Conservation (phyloP, 2,329 filamentous ascomycete species). For the Pseudogymnoascus sp. region DNA sequence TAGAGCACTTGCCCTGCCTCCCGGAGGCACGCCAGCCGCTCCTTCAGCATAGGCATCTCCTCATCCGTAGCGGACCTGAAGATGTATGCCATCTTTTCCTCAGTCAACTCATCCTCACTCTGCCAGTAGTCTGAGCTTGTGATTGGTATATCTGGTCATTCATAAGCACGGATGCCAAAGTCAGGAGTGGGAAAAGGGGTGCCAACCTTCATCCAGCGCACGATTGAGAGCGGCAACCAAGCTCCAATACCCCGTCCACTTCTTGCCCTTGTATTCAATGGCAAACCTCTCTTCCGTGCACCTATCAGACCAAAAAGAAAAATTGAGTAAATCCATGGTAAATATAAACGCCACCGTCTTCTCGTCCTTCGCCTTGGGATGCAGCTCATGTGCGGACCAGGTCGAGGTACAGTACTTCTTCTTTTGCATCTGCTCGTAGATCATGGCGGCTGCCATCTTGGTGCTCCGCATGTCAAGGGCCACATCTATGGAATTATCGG, state of each 20-base stretch:
- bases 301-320: conserved; percentile 84
- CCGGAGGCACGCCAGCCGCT: conserved; percentile 69
- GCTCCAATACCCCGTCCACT: conserved; percentile 94
- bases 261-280: conserved; percentile 70
- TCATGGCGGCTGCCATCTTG: conserved; percentile 70
- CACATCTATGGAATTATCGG: conserved; percentile 88
- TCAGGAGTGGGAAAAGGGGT: conserved; percentile 9
- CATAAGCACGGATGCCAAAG: conserved; percentile 13
- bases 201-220: conserved; percentile 74
- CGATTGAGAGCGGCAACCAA: conserved; percentile 79
- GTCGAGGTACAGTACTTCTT: conserved; percentile 75
- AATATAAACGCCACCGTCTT: conserved; percentile 86
- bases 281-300: conserved; percentile 64
- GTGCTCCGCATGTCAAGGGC: conserved; percentile 76
- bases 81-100: conserved; percentile 64
- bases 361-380: conserved; percentile 75
- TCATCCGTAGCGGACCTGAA: conserved; percentile 84
- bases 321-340: conserved; percentile 93
- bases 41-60: conserved; percentile 72
- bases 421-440: conserved; percentile 74
- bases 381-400: conserved; percentile 84
- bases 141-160: conserved; percentile 64
- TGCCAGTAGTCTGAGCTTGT: conserved; percentile 84
- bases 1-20: conserved; percentile 76
- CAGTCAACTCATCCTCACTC: conserved; percentile 64